Base-by-base conservation (phyloP, 2,329 filamentous ascomycete genomes). In the Chrysoporthe deuterocubensis region DNA sequence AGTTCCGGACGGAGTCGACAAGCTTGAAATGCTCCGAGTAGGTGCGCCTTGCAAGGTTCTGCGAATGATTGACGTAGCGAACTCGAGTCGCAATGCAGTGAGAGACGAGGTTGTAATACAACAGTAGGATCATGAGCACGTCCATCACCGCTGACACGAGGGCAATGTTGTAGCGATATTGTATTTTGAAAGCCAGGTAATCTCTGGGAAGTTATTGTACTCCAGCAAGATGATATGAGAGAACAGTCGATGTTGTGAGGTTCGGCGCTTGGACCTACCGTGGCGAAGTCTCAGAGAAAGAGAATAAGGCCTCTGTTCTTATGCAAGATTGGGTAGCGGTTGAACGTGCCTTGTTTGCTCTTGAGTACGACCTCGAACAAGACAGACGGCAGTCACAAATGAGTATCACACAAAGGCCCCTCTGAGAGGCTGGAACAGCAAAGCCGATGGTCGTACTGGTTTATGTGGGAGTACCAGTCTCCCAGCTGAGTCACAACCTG, bases 1-100 rank as follows among this genome's bases (percentile, higher is more conserved):
- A 69, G 60, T 69, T 67, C 18, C 52, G 65, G 9, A 67, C 61
- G 5, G 65, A 62, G 48, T 67, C 42, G 6, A 40, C 32, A 44
- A 69, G 14, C 44, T 56, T 9, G 59, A 66, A 42, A 54, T 69
- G 48, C 48, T 50, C 43, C 9, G 63, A 65, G 54, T 69, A 65
- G 16, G 61, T 57, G 18, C 67, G 64, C 46, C 61, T 67, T 11
- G n/a, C 42, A 34, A 56, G 32, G 9, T 16, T 9, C 18, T 59
- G 7, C 1, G 54, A 9, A 2, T n/a, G 1, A 2, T 26, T 8
- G 5, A 21, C 16, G 42, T 42, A 18, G 32, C 26, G 54, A 4
- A 37, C 43, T 3, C 26, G n/a, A 16, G 46, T 40, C 7, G 64
- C 67, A 11, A 43, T 9, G 44, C 13, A 16, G 32, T 6, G 4